Percentiles rank a stretch among this genome's conserved stretches.
Conservation (phyloP, 139 green algal species). For the Picochlorum sp. region DNA sequence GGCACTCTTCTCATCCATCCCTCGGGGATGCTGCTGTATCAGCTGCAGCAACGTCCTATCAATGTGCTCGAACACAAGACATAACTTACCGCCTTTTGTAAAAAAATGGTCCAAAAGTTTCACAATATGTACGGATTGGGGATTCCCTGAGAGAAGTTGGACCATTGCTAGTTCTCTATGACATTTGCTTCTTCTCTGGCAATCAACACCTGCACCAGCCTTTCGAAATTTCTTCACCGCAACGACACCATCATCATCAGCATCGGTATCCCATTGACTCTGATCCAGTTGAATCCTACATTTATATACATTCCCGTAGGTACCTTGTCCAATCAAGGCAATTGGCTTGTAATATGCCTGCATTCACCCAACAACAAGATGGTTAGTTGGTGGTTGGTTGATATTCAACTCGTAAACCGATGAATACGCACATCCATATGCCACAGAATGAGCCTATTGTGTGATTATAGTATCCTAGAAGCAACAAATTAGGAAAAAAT, state of each 20-base stretch:
- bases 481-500: too few relatives aligned
- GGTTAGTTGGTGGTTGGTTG: too few relatives aligned
- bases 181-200: background rate
- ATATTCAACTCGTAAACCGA: too few relatives aligned
- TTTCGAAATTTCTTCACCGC: slow-evolving; percentile 92
- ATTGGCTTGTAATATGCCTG: background rate
- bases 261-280: too few relatives aligned
- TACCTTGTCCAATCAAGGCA: slow-evolving; percentile 63
- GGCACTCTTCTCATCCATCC: background rate
- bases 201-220: background rate
- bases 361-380: too few relatives aligned
- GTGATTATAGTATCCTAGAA: too few relatives aligned
- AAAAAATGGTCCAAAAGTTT: slow-evolving; percentile 81
- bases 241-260: slow-evolving; percentile 65
- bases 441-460: too few relatives aligned
- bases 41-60: slow-evolving; percentile 34
- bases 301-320: slow-evolving; percentile 79
- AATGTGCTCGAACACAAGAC: slow-evolving; percentile 90
- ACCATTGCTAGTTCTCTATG: slow-evolving; percentile 35
- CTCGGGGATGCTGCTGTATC: slow-evolving; percentile 1
- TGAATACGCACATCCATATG: too few relatives aligned
- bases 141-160: background rate
- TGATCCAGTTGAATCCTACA: slow-evolving; percentile 49
- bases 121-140: slow-evolving; percentile 74
- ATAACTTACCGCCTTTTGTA: slow-evolving; percentile 63